phyloP scores from a whole-genome alignment of 2,329 filamentous ascomycete genomes.

The Pochonia chlamydosporia region DNA sequence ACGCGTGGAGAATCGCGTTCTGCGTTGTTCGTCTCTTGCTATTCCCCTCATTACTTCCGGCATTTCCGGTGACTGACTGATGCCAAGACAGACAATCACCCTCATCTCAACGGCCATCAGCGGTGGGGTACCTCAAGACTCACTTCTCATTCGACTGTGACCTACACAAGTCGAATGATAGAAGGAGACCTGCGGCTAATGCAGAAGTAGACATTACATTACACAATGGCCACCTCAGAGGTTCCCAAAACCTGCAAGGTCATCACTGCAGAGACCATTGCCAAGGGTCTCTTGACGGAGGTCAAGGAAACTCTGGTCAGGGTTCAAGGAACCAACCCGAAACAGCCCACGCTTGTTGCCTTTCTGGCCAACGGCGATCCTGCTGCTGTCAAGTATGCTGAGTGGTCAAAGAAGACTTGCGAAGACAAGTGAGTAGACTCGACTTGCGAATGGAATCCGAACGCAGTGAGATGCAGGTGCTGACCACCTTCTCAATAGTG shows the following conservation, averaged over 20 bases:
- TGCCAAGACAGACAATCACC: not conserved
- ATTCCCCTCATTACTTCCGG: not conserved
- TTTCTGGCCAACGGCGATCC: conserved; percentile 92
- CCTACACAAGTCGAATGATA: not conserved
- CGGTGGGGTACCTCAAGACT: not conserved
- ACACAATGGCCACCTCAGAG: conserved; percentile 22
- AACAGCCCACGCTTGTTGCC: conserved; percentile 73
- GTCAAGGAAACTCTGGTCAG: conserved; percentile 69
- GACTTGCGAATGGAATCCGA: not conserved
- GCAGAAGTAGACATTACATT: not conserved
- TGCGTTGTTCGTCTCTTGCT: not conserved
- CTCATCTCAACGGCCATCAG: not conserved
- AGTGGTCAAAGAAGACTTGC: conserved; percentile 96
- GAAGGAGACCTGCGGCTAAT: not conserved
- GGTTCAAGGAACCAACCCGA: conserved; percentile 50
- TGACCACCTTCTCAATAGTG: conserved; percentile 46
- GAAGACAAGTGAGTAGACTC: conserved; percentile 73
- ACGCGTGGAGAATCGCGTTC: not conserved
- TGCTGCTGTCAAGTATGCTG: conserved; percentile 86
- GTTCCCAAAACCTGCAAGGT: conserved; percentile 79
- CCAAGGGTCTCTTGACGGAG: conserved; percentile 73
- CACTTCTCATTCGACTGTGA: not conserved
- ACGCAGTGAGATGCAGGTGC: not conserved
- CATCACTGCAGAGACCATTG: conserved; percentile 80
- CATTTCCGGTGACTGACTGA: conserved; percentile 2